Base-by-base conservation (phyloP, 192 early-diverging fungal species). In the Rhizoclosmatium globosum region DNA sequence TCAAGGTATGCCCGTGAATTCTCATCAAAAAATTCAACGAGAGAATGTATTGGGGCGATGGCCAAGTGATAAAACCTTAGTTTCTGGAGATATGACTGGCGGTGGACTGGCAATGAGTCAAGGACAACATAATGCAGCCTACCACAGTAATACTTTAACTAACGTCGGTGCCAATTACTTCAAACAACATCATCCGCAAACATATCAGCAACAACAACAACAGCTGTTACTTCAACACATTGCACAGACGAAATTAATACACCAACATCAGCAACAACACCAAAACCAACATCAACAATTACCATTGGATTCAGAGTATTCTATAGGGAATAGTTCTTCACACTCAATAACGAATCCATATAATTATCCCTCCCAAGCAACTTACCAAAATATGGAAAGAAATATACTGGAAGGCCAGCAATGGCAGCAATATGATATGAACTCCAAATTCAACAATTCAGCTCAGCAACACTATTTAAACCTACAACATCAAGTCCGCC, bases 31-130 rank as follows among this genome's bases (percentile, higher is more conserved):
- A 53, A 17, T 53, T 7, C 9, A 53, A 62, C 3, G 56, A 4
- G 50, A 62, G 11, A 58, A 9, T 53, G 70, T 46, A 43, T 38
- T 74, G 58, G 57, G 58, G 38, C 19, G 72, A n/a, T 74, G 72
- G 72, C 47, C 72, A 4, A 74, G 72, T 47, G 72, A 74, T 2
- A 60, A 74, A 74, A 62, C 72, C 15, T n/a, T 74, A 4, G 44
- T 74, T 21, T 59, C 72, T 45, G 50, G 50, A 7, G 70, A 71
- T 3, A 11, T 4, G 13, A 23, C 13, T 17, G 47, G 45, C 9
- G 45, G 45, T 44, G 65, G 43, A 13, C 39, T 68, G 0, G 11
- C 39, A 43, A 68, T 68, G 65, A 21, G 42, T 64, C 4, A 64
- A 64, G 7, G 6, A 6, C 61, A 64, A 64, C 4, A 21, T n/a